Percentiles rank a stretch among this genome's conserved stretches.
phyloP scores from a whole-genome alignment of 179 eudicot genomes.

The Sideroxylon spinosum region DNA sequence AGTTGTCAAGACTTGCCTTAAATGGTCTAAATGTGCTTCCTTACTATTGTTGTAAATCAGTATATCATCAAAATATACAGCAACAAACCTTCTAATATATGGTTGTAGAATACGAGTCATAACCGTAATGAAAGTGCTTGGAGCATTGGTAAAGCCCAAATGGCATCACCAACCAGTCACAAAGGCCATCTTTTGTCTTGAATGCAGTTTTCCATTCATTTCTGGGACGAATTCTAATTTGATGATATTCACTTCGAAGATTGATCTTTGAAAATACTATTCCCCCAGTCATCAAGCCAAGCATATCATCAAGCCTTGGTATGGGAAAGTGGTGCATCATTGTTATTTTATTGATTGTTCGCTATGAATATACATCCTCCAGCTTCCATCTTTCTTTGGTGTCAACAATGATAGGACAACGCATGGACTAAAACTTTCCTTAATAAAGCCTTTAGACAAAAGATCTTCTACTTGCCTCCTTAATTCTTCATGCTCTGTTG shows the following conservation, averaged over 20 bases:
- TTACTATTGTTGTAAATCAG: too few relatives aligned
- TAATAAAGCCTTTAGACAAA: too few relatives aligned
- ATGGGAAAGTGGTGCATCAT: not conserved
- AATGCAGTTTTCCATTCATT: not conserved
- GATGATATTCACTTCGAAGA: not conserved
- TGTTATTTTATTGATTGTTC: not conserved
- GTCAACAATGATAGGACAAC: not conserved
- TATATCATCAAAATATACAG: conserved; percentile 6
- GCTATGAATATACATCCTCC: not conserved
- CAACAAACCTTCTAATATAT: not conserved
- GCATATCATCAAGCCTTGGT: not conserved
- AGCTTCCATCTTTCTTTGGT: not conserved
- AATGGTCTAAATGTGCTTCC: too few relatives aligned
- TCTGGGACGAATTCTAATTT: not conserved
- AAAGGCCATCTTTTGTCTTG: not conserved
- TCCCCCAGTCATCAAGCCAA: not conserved
- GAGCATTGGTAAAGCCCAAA: too few relatives aligned
- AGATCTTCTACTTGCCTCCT: too few relatives aligned
- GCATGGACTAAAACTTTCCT: too few relatives aligned
- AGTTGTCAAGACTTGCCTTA: too few relatives aligned
- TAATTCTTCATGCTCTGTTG: too few relatives aligned
- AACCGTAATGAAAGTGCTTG: not conserved
- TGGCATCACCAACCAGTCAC: not conserved
- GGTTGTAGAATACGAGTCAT: not conserved
- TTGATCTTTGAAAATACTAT: too few relatives aligned